These are phyloP conservation scores for Colletotrichum orchidophilum DNA, from an alignment of 2,329 filamentous ascomycete species.

Conservation along the genomic window DNA sequence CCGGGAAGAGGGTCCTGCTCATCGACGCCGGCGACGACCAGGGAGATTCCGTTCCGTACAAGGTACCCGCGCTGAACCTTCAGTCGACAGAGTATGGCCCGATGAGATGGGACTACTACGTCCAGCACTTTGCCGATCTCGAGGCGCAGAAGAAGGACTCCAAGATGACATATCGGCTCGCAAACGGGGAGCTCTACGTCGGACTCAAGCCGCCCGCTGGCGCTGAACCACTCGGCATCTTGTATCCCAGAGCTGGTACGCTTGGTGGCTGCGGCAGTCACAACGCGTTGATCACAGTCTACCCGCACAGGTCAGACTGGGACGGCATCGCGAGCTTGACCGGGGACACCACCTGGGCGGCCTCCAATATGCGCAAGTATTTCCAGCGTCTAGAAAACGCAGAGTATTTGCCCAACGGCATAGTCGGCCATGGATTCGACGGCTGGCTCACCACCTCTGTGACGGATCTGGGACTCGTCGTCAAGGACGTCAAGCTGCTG, in stretches of 20 bases:
- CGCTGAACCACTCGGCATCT: slow-evolving; percentile 52
- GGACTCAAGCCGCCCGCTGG: slow-evolving; percentile 50
- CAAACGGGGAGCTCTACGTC: slow-evolving; percentile 48
- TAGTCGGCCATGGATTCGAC: slow-evolving; percentile 61
- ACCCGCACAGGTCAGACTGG: slow-evolving; percentile 69
- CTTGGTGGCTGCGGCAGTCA: slow-evolving; percentile 65
- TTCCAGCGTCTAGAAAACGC: slow-evolving; percentile 65
- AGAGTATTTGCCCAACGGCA: slow-evolving; percentile 56
- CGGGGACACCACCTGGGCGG: slow-evolving; percentile 66
- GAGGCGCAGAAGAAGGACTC: slow-evolving; percentile 52
- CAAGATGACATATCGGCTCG: slow-evolving; percentile 60
- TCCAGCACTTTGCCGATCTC: slow-evolving; percentile 35
- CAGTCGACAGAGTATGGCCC: slow-evolving; percentile 36
- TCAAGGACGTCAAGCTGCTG: slow-evolving; percentile 42
- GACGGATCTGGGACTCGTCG: slow-evolving; percentile 36
- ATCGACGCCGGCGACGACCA: slow-evolving; percentile 68
- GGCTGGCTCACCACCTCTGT: slow-evolving; percentile 57
- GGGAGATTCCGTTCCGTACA: slow-evolving; percentile 43
- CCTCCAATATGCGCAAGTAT: slow-evolving; percentile 69
- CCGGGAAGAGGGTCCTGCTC: slow-evolving; percentile 65
- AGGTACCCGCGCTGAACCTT: slow-evolving; percentile 39
- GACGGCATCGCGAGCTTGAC: slow-evolving; percentile 65
- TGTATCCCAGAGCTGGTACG: slow-evolving; percentile 57
- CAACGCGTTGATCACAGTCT: slow-evolving; percentile 67
- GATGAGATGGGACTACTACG: slow-evolving; percentile 36